Conservation (phyloP, 2,329 filamentous ascomycete species). For the Aspergillus brasiliensis region DNA sequence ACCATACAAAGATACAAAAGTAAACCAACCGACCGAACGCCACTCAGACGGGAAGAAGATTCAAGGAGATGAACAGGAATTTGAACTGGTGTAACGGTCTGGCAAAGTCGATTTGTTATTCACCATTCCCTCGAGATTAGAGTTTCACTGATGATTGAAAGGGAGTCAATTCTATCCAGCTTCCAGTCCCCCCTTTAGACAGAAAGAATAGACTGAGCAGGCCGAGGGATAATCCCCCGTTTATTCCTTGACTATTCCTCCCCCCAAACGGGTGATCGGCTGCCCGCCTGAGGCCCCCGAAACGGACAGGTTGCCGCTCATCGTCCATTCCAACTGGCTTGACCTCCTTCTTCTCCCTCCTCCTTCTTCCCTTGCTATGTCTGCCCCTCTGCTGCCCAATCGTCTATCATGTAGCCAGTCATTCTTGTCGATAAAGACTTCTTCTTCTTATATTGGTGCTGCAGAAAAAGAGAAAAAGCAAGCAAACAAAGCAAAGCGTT, state of each 20-base stretch:
- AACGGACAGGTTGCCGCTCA: neutral
- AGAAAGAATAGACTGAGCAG: no score
- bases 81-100: neutral
- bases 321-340: neutral
- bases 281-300: neutral
- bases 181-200: no score
- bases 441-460: neutral
- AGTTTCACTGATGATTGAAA: neutral
- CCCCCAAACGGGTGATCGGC: neutral
- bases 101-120: neutral
- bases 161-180: no score
- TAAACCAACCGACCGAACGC: neutral
- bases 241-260: neutral
- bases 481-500: neutral
- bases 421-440: neutral
- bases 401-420: neutral
- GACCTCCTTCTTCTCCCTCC: neutral
- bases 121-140: neutral
- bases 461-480: neutral
- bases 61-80: neutral
- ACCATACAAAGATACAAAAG: neutral
- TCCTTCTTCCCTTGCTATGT: neutral
- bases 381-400: constrained; percentile 4
- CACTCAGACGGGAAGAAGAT: neutral
- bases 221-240: neutral